Evolutionary conservation across 768 basidiomycete genomes (phyloP), one percentile per base, ranked within the genome.

Genomic region (Amylocystis lapponica): DNA sequence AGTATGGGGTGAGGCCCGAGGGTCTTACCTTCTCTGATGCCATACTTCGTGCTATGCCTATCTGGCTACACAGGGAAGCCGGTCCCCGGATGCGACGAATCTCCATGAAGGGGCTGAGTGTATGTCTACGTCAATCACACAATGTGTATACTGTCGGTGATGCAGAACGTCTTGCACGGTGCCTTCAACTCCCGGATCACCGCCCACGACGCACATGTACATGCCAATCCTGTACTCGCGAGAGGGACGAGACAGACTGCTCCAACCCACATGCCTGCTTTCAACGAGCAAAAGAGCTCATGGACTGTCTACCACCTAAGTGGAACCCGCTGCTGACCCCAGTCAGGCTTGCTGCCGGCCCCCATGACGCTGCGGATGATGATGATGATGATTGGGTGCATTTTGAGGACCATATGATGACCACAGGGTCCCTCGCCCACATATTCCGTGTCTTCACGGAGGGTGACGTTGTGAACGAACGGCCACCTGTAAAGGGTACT

Each of bases 241-340:
- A 34, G 19, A 7, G 8, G 10, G 33, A 34, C 33, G 7, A 19
- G 33, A 34, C 33, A 34, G 33, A 19, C 8, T 34, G 33, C 33
- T 8, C 13, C 8, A 34, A 34, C 33, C 33, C 16, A 19, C 8
- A 34, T 19, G 33, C 33, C 8, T 34, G 33, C 33, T 34, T 8
- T 17, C 9, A 10, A 19, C 13, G 13, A 7, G 16, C 59, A 5
- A 58, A 58, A 34, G 54, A 61, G 35, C 31, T 44, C 33, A 34
- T 34, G 10, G 10, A 8, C 8, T 7, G 8, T 19, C 33, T 34
- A 19, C 7, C 13, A 8, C 8, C 13, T 8, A 34, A 34, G 19
- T 34, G 33, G 33, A 9, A 8, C 8, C 33, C 16, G 16, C 8
- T 12, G 9, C 33, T 8, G 19, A 34, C 8, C 16, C 8, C 16